A percentile compares a stretch with the other conserved stretches of the same genome.
Evolutionary conservation across 2,329 filamentous ascomycete species (phyloP).

Genomic region (Aspergillus sp.): DNA sequence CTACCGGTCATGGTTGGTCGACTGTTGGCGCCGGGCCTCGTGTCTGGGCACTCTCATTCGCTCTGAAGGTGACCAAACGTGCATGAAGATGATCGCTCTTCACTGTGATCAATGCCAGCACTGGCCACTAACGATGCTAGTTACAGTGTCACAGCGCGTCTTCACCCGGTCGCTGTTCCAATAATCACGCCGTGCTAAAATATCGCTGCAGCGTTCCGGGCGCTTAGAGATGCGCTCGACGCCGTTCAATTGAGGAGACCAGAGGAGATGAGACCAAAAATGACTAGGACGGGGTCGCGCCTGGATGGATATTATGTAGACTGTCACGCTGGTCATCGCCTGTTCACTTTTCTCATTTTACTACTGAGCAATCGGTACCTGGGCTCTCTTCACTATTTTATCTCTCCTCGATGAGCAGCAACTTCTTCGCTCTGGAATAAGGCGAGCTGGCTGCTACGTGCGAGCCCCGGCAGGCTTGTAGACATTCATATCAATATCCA

Average conservation of each 20-base stretch:
- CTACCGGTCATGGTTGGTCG: background rate
- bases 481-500: too few relatives aligned
- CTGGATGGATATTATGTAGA: background rate
- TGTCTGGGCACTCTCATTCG: constrained; percentile 9
- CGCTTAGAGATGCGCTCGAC: constrained; percentile 20
- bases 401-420: background rate
- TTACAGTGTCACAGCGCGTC: constrained; percentile 3
- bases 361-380: background rate
- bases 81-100: constrained; percentile 14
- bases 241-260: background rate
- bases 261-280: constrained; percentile 1
- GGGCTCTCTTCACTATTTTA: background rate
- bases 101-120: constrained; percentile 24
- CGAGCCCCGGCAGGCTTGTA: background rate
- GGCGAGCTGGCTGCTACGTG: background rate
- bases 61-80: constrained; percentile 13
- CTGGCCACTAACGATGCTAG: background rate
- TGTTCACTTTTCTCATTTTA: background rate
- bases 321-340: background rate
- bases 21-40: background rate
- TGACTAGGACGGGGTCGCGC: background rate
- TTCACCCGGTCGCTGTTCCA: constrained; percentile 6
- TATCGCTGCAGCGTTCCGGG: constrained; percentile 18
- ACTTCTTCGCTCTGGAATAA: background rate
- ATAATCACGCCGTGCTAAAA: constrained; percentile 7